phyloP scores from a whole-genome alignment of 208 protist species.

The Leishmania braziliensis region DNA sequence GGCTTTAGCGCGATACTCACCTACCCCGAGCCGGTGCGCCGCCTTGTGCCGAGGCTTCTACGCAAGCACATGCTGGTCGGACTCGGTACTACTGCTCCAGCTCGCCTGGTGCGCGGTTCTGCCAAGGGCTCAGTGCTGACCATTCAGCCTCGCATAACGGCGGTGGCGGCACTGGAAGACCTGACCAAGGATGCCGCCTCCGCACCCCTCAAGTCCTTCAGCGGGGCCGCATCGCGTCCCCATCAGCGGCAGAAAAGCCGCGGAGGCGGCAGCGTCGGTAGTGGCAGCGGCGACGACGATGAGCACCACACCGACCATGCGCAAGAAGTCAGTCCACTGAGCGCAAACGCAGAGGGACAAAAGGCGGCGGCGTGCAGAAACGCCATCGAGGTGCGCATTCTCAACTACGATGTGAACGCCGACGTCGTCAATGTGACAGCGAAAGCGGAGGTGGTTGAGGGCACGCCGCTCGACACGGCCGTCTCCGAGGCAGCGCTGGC shows the following conservation, averaged over 20 bases:
- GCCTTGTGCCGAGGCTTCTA: conserved; percentile 59
- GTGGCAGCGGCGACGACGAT: neutral
- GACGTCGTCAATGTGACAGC: conserved; percentile 79
- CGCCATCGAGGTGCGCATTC: conserved; percentile 69
- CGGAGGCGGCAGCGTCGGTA: conserved; percentile 1
- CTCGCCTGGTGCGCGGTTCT: conserved; percentile 52
- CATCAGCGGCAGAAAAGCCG: neutral
- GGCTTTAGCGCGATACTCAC: conserved; percentile 59
- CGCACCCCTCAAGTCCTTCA: neutral
- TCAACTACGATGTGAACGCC: conserved; percentile 78
- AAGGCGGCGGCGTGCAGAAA: neutral
- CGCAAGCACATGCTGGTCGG: conserved; percentile 83
- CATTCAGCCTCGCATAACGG: conserved; percentile 55
- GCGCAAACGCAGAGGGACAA: neutral
- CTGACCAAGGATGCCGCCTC: conserved; percentile 13
- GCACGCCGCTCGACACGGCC: conserved; percentile 65
- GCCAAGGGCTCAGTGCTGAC: conserved; percentile 67
- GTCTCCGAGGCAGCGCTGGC: conserved; percentile 39
- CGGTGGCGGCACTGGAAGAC: conserved; percentile 70
- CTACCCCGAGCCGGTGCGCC: conserved; percentile 52
- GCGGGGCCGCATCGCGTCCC: neutral
- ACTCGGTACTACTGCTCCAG: conserved; percentile 74
- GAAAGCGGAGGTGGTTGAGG: conserved; percentile 59
- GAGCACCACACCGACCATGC: neutral
- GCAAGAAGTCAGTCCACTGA: neutral